Conservation (phyloP, 2,329 filamentous ascomycete genomes). For the Fusarium cicatricum region DNA sequence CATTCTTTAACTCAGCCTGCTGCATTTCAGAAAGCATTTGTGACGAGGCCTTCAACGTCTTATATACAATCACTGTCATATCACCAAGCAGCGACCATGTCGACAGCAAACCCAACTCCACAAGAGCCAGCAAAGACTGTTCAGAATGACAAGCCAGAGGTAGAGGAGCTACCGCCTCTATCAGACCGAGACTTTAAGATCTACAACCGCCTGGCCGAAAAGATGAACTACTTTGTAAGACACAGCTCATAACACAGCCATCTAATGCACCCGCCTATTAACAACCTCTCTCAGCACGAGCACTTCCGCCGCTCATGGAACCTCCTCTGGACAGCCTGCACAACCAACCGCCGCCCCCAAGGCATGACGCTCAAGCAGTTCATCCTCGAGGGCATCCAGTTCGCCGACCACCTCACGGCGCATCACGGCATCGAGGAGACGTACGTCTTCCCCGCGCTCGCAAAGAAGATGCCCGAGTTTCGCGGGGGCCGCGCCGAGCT, state of each 20-base stretch:
- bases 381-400: constrained; percentile 71
- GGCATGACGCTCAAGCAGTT: constrained; percentile 75
- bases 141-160: constrained; percentile 12
- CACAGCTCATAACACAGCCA: no score
- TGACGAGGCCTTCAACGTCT: neutral
- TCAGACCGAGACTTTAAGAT: constrained; percentile 70
- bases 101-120: constrained; percentile 14
- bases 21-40: neutral
- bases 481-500: constrained; percentile 63
- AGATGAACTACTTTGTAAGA: constrained; percentile 76
- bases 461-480: constrained; percentile 82
- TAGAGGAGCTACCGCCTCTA: constrained; percentile 64
- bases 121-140: constrained; percentile 13
- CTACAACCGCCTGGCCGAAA: constrained; percentile 77
- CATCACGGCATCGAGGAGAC: constrained; percentile 88
- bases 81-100: constrained; percentile 27
- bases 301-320: constrained; percentile 81
- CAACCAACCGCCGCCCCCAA: constrained; percentile 63
- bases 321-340: constrained; percentile 72
- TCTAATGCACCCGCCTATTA: no score
- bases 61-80: neutral
- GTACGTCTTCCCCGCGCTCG: constrained; percentile 81
- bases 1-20: neutral
- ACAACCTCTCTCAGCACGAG: constrained; percentile 64
- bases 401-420: constrained; percentile 73